Base-by-base conservation (phyloP, 352 stramenopile genomes). In the Phytophthora multivora region DNA sequence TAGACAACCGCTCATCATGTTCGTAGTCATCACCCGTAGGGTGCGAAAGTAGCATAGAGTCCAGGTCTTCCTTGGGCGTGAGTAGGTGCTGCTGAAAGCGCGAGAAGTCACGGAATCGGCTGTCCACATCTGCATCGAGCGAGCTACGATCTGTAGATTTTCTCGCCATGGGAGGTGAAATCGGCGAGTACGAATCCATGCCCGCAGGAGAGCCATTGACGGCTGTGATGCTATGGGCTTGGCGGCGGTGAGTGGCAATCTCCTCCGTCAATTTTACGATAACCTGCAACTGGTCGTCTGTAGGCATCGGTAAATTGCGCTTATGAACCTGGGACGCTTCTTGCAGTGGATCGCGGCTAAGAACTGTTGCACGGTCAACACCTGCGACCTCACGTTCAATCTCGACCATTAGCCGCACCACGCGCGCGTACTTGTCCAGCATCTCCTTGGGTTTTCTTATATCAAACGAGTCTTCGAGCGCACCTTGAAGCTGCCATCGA, bases 1-100 rank as follows among this genome's bases (percentile, higher is more conserved):
- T 69, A 5, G 64, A 66, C 45, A 59, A 19, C 12, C 77, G 66
- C 30, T 85, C 69, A 23, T 74, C 77, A 36, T 78, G 69, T 55
- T 77, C 74, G 33, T 63, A 79, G 35, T 86, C 74, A 42, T 77
- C 69, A 45, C 61, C 61, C 0, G 60, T 56, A 28, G 61, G 58
- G n/a, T 76, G 75, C 0, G 60, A 57, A 1, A 89, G 47, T 48
- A 89, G 40, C 33, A 83, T 69, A 6, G 75, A 73, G 31, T 84
- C 59, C 38, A 85, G 63, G 49, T 88, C 70, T 49, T 89, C 79
- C 56, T 88, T 90, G 2, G 86, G 83, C 8, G 84, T 92, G 3
- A 96, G 63, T 40, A 96, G 64, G 43, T 96, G 88, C 71, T 96
- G 88, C 54, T 96, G 87, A 51, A 96, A 96, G 7, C 79, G 71